A percentile compares a stretch with the other conserved stretches of the same genome.
phyloP scores from a whole-genome alignment of 2,329 filamentous ascomycete genomes.

The Arthroderma sp. region DNA sequence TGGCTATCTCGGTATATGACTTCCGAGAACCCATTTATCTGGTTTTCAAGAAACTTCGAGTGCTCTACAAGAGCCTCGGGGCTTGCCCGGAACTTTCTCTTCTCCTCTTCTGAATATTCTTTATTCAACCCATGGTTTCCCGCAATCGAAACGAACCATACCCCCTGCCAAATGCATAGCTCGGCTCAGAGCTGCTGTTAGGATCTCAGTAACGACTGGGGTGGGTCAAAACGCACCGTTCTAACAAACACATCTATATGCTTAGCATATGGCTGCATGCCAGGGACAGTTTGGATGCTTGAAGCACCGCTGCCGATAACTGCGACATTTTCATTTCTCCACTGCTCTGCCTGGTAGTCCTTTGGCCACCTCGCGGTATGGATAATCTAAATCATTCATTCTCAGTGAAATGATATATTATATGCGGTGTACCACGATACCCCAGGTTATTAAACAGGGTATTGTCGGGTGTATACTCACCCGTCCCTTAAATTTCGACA shows the following conservation, averaged over 20 bases:
- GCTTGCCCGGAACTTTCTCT: slow-evolving; percentile 9
- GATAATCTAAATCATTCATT: slow-evolving; percentile 20
- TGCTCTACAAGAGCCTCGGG: slow-evolving; percentile 24
- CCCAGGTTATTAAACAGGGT: no score
- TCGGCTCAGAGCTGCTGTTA: no score
- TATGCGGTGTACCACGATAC: background rate
- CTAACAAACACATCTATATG: slow-evolving; percentile 27
- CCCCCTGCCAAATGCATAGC: slow-evolving; percentile 7
- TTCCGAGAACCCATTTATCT: slow-evolving; percentile 37
- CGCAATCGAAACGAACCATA: slow-evolving; percentile 30
- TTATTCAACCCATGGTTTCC: slow-evolving; percentile 35
- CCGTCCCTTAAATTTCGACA: slow-evolving; percentile 33
- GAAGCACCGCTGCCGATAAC: slow-evolving; percentile 25
- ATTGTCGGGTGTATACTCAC: slow-evolving; percentile 9
- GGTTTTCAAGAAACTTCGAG: slow-evolving; percentile 34
- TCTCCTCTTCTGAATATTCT: slow-evolving; percentile 15
- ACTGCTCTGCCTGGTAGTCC: slow-evolving; percentile 30
- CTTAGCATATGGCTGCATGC: slow-evolving; percentile 26
- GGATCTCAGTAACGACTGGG: background rate
- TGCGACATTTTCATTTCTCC: slow-evolving; percentile 23
- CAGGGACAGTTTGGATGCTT: slow-evolving; percentile 30
- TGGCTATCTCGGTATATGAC: slow-evolving; percentile 32
- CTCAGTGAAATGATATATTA: background rate
- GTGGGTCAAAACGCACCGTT: slow-evolving; percentile 5
- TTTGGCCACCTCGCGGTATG: slow-evolving; percentile 35